Base-by-base conservation (phyloP, 257 asterid species). In the Solanum pimpinellifolium region DNA sequence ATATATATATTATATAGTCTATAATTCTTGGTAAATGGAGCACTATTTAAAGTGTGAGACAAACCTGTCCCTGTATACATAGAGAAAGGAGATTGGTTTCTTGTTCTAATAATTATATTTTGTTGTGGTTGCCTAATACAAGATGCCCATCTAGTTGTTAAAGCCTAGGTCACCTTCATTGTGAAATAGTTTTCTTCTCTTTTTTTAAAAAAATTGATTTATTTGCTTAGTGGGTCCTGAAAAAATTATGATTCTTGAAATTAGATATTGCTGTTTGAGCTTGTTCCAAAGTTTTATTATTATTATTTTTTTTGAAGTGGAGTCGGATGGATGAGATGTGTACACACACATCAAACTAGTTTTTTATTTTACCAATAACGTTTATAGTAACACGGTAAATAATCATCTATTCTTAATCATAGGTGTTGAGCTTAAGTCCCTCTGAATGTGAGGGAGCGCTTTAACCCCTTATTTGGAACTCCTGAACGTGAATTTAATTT, bases 191-290 rank as follows among this genome's bases (percentile, higher is more conserved):
- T 88, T 72, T 75, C 69, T 76, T 85, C 69, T 31, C 56, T 89
- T 3, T 33, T 33, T 33, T 35, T 5, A 35, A 46, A 29, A 29
- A 29, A 29, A 29, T 80, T 80, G 87, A 80, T 46, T 56, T 76
- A 76, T 75, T 80, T 18, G 85, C 69, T 65, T 80, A 49, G 85
- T 80, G 85, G 85, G 86, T 33, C 46, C 88, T 85, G 21, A n/a
- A 18, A n/a, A 83, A 44, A 83, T 86, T 86, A 83, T 49, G 89
- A 89, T 89, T 83, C 89, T 46, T 41, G 85, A 89, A 75, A 76
- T 86, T 47, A 83, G 85, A 60, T 83, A 86, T 86, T 86, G 87
- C 73, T 29, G 62, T 46, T 84, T 86, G 70, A 49, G 85, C 68
- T 80, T 80, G 85, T 49, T 29, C 27, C 85, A 80, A 78, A 44